These are phyloP conservation scores for Fusarium sambucinum DNA, from an alignment of 2,329 filamentous ascomycete species.

Conservation along the genomic window DNA sequence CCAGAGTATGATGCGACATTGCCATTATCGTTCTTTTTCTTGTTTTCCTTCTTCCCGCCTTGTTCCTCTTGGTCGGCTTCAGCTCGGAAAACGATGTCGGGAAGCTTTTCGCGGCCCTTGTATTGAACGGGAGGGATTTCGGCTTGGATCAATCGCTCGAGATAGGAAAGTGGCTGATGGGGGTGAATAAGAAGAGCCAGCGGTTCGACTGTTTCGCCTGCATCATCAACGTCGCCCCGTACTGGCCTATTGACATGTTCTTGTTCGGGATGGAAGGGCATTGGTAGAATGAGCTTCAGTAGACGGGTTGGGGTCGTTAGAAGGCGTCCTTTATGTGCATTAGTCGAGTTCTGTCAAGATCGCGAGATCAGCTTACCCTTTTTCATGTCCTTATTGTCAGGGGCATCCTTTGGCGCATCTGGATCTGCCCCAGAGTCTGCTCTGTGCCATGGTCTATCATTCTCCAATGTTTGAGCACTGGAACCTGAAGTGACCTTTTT, in stretches of 20 bases:
- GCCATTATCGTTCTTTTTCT: slow-evolving; percentile 42
- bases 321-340: slow-evolving; percentile 69
- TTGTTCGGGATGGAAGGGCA: slow-evolving; percentile 62
- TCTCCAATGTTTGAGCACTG: slow-evolving; percentile 45
- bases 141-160: slow-evolving; percentile 88
- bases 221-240: slow-evolving; percentile 50
- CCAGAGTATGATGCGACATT: slow-evolving; percentile 79
- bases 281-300: slow-evolving; percentile 82
- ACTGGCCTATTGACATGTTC: slow-evolving; percentile 58
- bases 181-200: slow-evolving; percentile 88
- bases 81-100: slow-evolving; percentile 82
- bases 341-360: not conserved
- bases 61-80: slow-evolving; percentile 74
- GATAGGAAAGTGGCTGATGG: slow-evolving; percentile 89
- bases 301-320: slow-evolving; percentile 83
- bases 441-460: slow-evolving; percentile 48
- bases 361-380: slow-evolving; percentile 36
- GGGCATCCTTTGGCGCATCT: slow-evolving; percentile 26
- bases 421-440: slow-evolving; percentile 31
- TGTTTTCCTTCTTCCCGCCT: slow-evolving; percentile 52
- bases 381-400: slow-evolving; percentile 30
- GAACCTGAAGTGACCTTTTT: slow-evolving; percentile 40
- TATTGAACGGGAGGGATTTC: slow-evolving; percentile 79
- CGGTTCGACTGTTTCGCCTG: slow-evolving; percentile 72
- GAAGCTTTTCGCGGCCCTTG: slow-evolving; percentile 75